These are phyloP conservation scores for Achaetomiella virescens DNA, from an alignment of 495 filamentous ascomycete genomes.

Conservation along the genomic window DNA sequence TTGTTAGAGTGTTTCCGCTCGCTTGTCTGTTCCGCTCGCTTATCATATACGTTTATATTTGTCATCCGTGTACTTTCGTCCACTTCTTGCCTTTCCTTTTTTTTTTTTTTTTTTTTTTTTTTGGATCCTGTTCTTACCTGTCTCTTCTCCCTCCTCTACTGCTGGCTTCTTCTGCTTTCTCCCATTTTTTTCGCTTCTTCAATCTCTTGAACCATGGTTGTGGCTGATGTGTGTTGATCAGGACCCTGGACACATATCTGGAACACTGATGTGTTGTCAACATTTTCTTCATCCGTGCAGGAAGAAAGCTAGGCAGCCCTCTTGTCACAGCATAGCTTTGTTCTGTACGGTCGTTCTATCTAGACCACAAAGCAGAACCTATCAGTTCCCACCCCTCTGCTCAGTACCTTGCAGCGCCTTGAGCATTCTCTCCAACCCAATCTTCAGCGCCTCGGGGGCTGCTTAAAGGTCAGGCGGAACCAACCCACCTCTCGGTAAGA, in stretches of 20 bases:
- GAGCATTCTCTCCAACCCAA: slow-evolving; percentile 29
- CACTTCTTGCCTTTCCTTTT: background rate
- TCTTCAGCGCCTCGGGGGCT: slow-evolving; percentile 24
- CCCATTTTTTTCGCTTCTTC: too few relatives aligned
- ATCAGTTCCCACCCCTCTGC: background rate
- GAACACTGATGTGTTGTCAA: too few relatives aligned
- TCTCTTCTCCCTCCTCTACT: background rate
- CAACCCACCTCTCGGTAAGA: slow-evolving; percentile 46
- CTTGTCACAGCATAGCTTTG: too few relatives aligned
- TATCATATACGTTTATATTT: too few relatives aligned
- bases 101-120: background rate
- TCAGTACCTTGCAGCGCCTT: slow-evolving; percentile 3
- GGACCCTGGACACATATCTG: too few relatives aligned
- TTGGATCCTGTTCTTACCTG: background rate
- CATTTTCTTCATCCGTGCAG: too few relatives aligned
- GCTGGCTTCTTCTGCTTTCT: too few relatives aligned
- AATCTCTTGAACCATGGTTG: background rate
- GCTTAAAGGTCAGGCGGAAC: slow-evolving; percentile 49
- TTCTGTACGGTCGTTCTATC: background rate
- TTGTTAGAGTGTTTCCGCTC: too few relatives aligned
- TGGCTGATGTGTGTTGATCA: too few relatives aligned
- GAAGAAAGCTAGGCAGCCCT: too few relatives aligned
- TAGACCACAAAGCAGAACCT: background rate
- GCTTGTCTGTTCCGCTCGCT: too few relatives aligned
- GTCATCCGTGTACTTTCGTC: background rate